Base-by-base conservation (phyloP, 345 rosid genomes). In the Dipteronia dyeriana region DNA sequence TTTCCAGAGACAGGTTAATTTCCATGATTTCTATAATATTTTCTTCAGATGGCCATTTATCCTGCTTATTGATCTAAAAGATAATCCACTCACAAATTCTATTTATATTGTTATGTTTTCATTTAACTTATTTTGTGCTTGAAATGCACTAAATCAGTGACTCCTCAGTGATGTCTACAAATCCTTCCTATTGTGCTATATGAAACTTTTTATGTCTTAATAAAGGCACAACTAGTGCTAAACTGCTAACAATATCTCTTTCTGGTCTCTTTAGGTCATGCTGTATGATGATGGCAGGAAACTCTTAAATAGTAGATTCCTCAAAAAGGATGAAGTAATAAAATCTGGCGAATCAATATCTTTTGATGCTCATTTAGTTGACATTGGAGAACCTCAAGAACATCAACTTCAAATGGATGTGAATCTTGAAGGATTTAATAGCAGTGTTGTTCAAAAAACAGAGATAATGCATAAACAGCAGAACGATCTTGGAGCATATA, bases 281-380 rank as follows among this genome's bases (percentile, higher is more conserved):
- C 78, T 89, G 72, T 89, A 84, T 65, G 91, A 91, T 85, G 85
- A 75, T 69, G 79, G 86, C 82, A 75, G 79, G 81, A 85, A 75
- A 49, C 72, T 79, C 43, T 66, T 88, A 60, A 70, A 63, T 41
- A 79, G 82, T 79, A 85, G 88, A 74, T 87, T 76, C 80, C 89
- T 88, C 70, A 84, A 83, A 79, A 91, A 84, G 71, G 88, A 84
- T 49, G 88, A 91, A 80, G 75, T 66, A 41, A 77, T 91, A 80
- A 75, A 80, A 66, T 80, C 84, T 17, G 88, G 89, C 29, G 87
- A 83, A 82, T 81, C 87, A 57, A 60, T 88, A 61, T 49, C 70
- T 51, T 83, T 89, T 62, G 83, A 77, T 71, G 77, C 82, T 79
- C 79, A 88, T 82, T 59, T 88, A 83, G 95, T 88, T 65, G 82